A percentile compares a stretch with the other conserved stretches of the same genome.
These are phyloP conservation scores for Citrus unshiu DNA, from an alignment of 345 rosid genomes.

Conservation along the genomic window DNA sequence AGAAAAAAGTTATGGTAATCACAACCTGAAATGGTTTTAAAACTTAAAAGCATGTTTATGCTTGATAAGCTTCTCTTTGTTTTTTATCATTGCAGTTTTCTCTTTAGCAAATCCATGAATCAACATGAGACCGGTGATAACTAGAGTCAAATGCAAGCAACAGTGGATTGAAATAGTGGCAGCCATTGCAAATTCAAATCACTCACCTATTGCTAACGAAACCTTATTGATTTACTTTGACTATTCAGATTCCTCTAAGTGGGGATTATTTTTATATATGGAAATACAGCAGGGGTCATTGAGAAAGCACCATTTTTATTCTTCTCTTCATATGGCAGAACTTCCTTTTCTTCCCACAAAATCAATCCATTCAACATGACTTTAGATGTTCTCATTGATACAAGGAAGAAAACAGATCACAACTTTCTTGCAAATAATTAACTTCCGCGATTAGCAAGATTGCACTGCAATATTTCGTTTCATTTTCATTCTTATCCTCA, in stretches of 20 bases:
- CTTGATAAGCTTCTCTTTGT: background rate
- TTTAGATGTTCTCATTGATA: background rate
- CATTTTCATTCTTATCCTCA: conserved; percentile 2
- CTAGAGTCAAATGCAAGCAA: background rate
- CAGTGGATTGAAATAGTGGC: background rate
- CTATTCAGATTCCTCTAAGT: background rate
- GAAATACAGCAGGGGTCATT: background rate
- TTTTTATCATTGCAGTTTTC: background rate
- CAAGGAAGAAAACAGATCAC: background rate
- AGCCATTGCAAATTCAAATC: background rate
- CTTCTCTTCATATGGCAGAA: too few relatives aligned
- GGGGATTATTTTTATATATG: background rate
- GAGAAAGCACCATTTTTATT: background rate
- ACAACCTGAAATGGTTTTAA: background rate
- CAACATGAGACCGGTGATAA: too few relatives aligned
- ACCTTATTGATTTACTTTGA: too few relatives aligned
- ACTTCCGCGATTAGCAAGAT: background rate
- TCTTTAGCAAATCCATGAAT: too few relatives aligned
- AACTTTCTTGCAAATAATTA: background rate
- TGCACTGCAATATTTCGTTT: background rate
- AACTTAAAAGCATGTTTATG: background rate
- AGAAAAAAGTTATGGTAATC: background rate
- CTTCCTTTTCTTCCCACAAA: background rate
- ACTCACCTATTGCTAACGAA: background rate
- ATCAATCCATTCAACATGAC: background rate